Base-by-base conservation (phyloP, 805 yeast species). In the Lipomyces kockii region DNA sequence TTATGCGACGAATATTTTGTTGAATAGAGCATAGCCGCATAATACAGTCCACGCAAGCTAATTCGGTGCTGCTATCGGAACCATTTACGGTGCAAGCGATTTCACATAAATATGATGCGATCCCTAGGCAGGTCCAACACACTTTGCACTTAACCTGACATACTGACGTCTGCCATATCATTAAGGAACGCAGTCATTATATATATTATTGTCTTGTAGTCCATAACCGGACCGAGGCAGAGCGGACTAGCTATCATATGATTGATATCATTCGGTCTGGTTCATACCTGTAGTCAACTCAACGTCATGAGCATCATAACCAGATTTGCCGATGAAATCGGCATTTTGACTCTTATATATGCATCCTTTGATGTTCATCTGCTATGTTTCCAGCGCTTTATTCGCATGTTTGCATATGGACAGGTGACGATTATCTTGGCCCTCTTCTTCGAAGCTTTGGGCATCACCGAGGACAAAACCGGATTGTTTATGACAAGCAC, bases 401-500 rank as follows among this genome's bases (percentile, higher is more conserved):
- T 76, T 27, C 74, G 82, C 20, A 66, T 80, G 69, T 66, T 77
- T 14, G 81, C 78, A n/a, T 79, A 77, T 72, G 82, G 83, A 35
- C 79, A 78, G 60, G 73, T 76, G n/a, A 74, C 79, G 32, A 68
- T 76, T 62, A 74, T 78, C n/a, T 64, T 85, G 55, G 86, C 83
- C 2, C 74, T 83, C 55, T 85, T 79, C 69, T 77, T 86, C 71
- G 79, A 79, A 49, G 78, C 79, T 51, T 74, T 81, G 14, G 83
- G 82, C 3, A 76, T 85, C 27, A 69, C 75, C 11, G 86, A 83
- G 62, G 74, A 77, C n/a, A 63, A 73, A 58, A 83, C 83, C 14
- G 89, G 89, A 1, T 53, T 82, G 17, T 82, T 85, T 67, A 80
- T 85, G 81, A 80, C 87, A 0, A 61, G 80, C 11, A 83, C 85